These are phyloP conservation scores for Kazachstania taianensis DNA, from an alignment of 805 yeast species.

Conservation along the genomic window DNA sequence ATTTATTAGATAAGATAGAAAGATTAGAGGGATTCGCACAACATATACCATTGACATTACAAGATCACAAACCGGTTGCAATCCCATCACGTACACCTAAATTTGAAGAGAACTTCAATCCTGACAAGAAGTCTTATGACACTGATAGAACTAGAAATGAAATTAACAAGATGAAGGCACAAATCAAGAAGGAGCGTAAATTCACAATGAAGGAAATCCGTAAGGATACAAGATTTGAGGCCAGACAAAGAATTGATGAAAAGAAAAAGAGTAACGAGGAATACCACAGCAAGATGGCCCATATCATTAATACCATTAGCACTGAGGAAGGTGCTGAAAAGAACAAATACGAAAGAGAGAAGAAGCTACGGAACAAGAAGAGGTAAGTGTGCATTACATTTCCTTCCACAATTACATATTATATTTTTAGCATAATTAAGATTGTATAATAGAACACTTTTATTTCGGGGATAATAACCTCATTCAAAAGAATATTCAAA, in stretches of 20 bases:
- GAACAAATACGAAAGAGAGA: slow-evolving; percentile 84
- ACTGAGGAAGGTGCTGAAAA: slow-evolving; percentile 94
- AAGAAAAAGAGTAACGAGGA: slow-evolving; percentile 66
- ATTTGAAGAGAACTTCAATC: slow-evolving; percentile 92
- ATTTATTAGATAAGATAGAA: slow-evolving; percentile 35
- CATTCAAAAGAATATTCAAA: no score
- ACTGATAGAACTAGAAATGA: slow-evolving; percentile 74
- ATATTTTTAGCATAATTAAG: not conserved
- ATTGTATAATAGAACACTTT: not conserved
- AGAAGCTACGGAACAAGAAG: slow-evolving; percentile 48
- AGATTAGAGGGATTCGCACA: slow-evolving; percentile 44
- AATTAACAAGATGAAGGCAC: slow-evolving; percentile 67
- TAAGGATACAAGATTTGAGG: slow-evolving; percentile 76
- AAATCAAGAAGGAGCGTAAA: slow-evolving; percentile 86
- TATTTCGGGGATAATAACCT: not conserved
- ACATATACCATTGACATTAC: slow-evolving; percentile 67
- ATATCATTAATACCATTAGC: slow-evolving; percentile 73
- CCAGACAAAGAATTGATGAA: slow-evolving; percentile 72
- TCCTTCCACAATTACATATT: not conserved
- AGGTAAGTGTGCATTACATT: slow-evolving; percentile 15
- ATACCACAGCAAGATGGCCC: slow-evolving; percentile 85
- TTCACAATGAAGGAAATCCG: slow-evolving; percentile 82
- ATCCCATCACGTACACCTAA: slow-evolving; percentile 81
- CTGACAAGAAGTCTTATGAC: slow-evolving; percentile 88
- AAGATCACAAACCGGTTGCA: slow-evolving; percentile 73